These are phyloP conservation scores for Nicotiana rustica DNA, from an alignment of 305 asterid genomes.

Conservation along the genomic window DNA sequence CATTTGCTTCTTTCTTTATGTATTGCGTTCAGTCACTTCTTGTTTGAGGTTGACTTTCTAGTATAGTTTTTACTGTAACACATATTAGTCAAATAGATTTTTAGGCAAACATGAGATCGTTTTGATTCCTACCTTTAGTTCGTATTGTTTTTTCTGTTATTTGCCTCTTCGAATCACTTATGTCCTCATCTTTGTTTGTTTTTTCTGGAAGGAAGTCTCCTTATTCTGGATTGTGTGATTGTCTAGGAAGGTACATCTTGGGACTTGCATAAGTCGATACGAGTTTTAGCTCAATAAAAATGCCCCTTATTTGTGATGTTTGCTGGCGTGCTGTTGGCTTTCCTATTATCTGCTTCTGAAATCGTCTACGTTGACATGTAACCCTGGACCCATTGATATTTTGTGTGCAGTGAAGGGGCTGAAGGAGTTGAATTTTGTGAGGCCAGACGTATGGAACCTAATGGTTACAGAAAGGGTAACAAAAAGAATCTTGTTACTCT, in stretches of 20 bases:
- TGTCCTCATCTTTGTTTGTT: background rate
- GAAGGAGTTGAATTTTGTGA: slow-evolving; percentile 41
- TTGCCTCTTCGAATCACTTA: slow-evolving; percentile 14
- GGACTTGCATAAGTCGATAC: background rate
- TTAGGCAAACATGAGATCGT: background rate
- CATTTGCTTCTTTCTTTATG: slow-evolving; percentile 15
- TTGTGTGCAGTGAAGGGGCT: slow-evolving; percentile 46
- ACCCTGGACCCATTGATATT: slow-evolving; percentile 12
- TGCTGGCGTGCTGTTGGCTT: background rate
- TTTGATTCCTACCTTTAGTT: background rate
- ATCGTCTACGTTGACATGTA: slow-evolving; percentile 15
- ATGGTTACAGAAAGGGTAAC: slow-evolving; percentile 62
- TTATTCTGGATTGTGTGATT: slow-evolving; percentile 23
- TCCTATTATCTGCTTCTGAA: background rate
- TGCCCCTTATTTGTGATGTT: slow-evolving; percentile 1
- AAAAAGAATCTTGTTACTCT: slow-evolving; percentile 54
- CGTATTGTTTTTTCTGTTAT: background rate
- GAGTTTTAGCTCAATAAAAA: background rate
- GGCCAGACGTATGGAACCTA: slow-evolving; percentile 65
- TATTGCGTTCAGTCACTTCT: background rate
- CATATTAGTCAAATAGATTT: background rate
- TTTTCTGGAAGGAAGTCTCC: background rate
- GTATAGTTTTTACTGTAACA: background rate
- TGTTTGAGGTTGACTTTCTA: slow-evolving; percentile 2
- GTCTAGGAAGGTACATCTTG: slow-evolving; percentile 3